Conservation (phyloP, 2,329 filamentous ascomycete species). For the Pyrenophora seminiperda region DNA sequence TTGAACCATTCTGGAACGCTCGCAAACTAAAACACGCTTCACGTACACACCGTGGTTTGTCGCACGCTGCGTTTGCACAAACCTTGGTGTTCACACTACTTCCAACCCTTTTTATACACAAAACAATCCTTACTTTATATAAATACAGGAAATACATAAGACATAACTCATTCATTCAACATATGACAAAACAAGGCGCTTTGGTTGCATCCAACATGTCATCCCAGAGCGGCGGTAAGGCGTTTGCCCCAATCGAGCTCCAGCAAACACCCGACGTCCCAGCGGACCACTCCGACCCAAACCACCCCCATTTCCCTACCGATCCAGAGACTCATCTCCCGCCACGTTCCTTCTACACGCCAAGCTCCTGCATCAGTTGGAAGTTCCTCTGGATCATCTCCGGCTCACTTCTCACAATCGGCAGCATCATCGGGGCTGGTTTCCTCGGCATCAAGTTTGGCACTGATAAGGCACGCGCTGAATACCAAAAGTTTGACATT, state of each 20-base stretch:
- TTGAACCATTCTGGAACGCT: too few species aligned
- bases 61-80: too few species aligned
- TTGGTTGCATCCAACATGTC: not conserved
- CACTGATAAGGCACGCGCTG: too few species aligned
- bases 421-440: not conserved
- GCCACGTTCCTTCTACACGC: not conserved
- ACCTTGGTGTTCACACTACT: too few species aligned
- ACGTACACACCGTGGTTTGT: too few species aligned
- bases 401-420: not conserved
- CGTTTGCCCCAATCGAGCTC: not conserved
- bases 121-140: too few species aligned
- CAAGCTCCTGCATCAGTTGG: not conserved
- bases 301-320: conserved; percentile 8
- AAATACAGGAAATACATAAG: too few species aligned
- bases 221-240: not conserved
- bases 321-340: conserved; percentile 1
- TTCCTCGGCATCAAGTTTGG: not conserved
- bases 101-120: too few species aligned
- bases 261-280: conserved; percentile 3
- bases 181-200: too few species aligned
- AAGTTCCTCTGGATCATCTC: not conserved
- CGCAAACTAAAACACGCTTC: too few species aligned
- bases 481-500: too few species aligned
- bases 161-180: too few species aligned
- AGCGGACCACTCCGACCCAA: conserved; percentile 5